phyloP scores from a whole-genome alignment of 805 yeast genomes.

The Kodamaea leandrae region DNA sequence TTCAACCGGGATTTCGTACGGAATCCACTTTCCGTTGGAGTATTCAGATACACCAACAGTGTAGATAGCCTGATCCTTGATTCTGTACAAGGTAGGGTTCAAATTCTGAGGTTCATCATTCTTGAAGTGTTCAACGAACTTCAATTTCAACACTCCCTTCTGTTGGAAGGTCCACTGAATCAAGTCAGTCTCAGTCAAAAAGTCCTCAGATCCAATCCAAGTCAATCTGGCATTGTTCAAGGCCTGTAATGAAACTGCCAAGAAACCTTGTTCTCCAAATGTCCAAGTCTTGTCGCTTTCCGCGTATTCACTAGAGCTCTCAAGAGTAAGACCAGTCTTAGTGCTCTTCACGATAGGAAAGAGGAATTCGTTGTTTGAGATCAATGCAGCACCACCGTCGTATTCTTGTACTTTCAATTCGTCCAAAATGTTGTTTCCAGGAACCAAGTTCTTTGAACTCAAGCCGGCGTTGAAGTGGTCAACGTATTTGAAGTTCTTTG shows the following conservation, averaged over 20 bases:
- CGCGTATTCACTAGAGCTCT: conserved; percentile 37
- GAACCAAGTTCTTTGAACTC: conserved; percentile 26
- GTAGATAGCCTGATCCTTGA: conserved; percentile 67
- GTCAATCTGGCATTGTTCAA: conserved; percentile 70
- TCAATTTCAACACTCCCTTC: conserved; percentile 58
- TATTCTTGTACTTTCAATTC: conserved; percentile 13
- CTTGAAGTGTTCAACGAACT: conserved; percentile 54
- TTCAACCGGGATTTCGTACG: conserved; percentile 42
- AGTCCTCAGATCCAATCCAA: conserved; percentile 74
- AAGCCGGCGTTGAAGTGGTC: conserved; percentile 58
- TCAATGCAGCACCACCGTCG: conserved; percentile 64
- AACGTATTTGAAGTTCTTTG: conserved; percentile 59
- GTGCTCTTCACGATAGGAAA: conserved; percentile 72
- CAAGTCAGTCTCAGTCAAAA: conserved; percentile 38
- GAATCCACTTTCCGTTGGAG: conserved; percentile 60
- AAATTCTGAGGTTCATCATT: conserved; percentile 42
- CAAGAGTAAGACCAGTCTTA: conserved; percentile 57
- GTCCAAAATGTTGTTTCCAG: conserved; percentile 12
- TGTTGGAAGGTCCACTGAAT: conserved; percentile 72
- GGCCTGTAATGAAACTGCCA: conserved; percentile 78
- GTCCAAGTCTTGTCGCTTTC: conserved; percentile 63
- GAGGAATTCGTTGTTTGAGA: conserved; percentile 65
- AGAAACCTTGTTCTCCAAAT: conserved; percentile 72
- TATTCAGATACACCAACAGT: conserved; percentile 49
- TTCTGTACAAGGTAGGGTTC: conserved; percentile 54